phyloP scores from a whole-genome alignment of 2,329 filamentous ascomycete genomes.

The Pleomassaria siparia region DNA sequence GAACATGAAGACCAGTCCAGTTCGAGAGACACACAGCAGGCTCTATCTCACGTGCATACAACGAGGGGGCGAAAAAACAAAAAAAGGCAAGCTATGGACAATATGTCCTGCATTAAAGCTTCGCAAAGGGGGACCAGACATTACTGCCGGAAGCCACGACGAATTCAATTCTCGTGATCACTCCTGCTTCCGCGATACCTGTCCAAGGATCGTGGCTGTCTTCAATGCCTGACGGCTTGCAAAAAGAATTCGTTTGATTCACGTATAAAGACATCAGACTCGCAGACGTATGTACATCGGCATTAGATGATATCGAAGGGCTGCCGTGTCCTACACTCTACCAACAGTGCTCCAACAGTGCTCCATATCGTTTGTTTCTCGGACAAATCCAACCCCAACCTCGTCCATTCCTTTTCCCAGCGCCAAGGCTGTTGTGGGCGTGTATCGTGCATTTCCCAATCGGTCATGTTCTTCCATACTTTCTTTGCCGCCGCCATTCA shows the following conservation, averaged over 20 bases:
- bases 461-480: constrained; percentile 6
- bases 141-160: neutral
- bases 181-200: neutral
- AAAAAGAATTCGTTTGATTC: neutral
- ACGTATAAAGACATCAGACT: neutral
- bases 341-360: too few relatives aligned
- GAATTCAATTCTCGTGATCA: neutral
- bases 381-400: neutral
- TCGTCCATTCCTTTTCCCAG: neutral
- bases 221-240: neutral
- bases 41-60: constrained; percentile 11
- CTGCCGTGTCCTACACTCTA: too few relatives aligned
- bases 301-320: too few relatives aligned
- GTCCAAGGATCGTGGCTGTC: neutral
- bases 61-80: constrained; percentile 4
- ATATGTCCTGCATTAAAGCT: constrained; percentile 9
- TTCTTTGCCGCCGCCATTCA: neutral
- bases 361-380: too few relatives aligned
- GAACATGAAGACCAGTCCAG: constrained; percentile 32
- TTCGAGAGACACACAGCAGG: constrained; percentile 6
- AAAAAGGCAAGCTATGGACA: constrained; percentile 3
- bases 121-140: neutral
- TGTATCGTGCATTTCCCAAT: constrained; percentile 23
- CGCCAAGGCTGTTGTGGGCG: neutral
- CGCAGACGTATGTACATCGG: neutral